These are phyloP conservation scores for Leishmania guyanensis DNA, from an alignment of 208 protist species.

Conservation along the genomic window DNA sequence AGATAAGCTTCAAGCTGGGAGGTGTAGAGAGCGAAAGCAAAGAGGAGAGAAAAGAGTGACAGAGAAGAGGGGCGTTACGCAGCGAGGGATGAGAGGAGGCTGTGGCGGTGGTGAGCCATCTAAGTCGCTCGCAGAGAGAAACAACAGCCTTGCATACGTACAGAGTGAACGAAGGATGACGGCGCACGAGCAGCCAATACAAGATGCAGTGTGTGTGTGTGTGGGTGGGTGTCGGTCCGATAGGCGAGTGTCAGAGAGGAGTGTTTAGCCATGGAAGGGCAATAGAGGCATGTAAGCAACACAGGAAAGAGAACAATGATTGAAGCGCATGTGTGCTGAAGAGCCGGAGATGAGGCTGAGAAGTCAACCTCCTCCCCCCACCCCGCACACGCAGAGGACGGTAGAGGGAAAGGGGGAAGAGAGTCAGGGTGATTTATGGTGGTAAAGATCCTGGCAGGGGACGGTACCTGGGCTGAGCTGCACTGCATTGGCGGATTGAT, in stretches of 20 bases:
- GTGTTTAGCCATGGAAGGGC: not conserved
- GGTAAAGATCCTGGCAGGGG: not conserved
- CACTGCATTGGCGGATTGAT: not conserved
- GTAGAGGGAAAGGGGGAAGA: not conserved
- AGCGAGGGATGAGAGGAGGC: not conserved
- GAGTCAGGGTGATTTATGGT: not conserved
- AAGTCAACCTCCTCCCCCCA: not conserved
- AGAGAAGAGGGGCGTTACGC: not conserved
- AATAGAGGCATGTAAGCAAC: not conserved
- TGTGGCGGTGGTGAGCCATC: not conserved
- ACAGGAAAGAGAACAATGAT: not conserved
- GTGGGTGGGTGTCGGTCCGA: not conserved
- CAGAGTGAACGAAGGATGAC: not conserved
- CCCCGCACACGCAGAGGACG: not conserved
- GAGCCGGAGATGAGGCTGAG: not conserved
- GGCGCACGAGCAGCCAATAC: not conserved
- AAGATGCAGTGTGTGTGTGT: not conserved
- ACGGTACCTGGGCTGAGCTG: not conserved
- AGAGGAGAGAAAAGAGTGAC: not conserved
- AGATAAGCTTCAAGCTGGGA: not conserved
- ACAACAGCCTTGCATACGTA: not conserved
- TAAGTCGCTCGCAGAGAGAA: not conserved
- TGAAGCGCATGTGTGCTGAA: not conserved
- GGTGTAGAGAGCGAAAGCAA: not conserved
- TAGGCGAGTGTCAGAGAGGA: not conserved